Evolutionary conservation across 148 eudicot genomes (phyloP).

Genomic region (Fagopyrum esculentum): DNA sequence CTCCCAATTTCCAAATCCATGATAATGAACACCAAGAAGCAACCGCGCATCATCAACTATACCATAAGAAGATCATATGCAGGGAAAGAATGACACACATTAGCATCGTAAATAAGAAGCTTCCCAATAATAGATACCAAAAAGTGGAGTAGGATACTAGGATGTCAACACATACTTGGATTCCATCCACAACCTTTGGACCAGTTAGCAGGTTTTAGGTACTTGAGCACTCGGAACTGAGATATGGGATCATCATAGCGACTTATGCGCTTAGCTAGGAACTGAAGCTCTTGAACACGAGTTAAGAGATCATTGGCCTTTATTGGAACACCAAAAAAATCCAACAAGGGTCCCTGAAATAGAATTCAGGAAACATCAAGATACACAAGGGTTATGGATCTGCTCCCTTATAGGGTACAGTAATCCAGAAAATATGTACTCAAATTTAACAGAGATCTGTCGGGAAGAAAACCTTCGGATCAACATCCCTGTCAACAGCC

Average conservation of each 20-base stretch:
- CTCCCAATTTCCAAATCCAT: slow-evolving; percentile 99
- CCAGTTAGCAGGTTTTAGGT: slow-evolving; percentile 97
- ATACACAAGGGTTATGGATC: neutral
- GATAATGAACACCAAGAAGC: slow-evolving; percentile 86
- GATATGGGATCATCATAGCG: slow-evolving; percentile 69
- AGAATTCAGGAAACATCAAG: slow-evolving; percentile 9
- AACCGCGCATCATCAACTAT: slow-evolving; percentile 95
- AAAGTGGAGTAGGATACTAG: neutral
- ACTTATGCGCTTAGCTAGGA: slow-evolving; percentile 73
- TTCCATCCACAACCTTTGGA: slow-evolving; percentile 99
- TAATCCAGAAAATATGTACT: neutral
- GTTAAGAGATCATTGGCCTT: slow-evolving; percentile 83
- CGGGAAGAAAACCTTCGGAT: slow-evolving; percentile 53
- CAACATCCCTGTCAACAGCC: slow-evolving; percentile 53
- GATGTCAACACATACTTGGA: slow-evolving; percentile 52
- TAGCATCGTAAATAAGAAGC: slow-evolving; percentile 9
- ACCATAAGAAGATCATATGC: neutral
- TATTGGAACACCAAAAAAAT: slow-evolving; percentile 94
- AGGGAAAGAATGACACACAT: slow-evolving; percentile 6
- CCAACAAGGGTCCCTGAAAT: slow-evolving; percentile 79
- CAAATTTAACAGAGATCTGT: neutral
- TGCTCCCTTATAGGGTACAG: neutral
- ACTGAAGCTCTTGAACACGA: slow-evolving; percentile 91
- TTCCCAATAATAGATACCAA: neutral
- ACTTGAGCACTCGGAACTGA: slow-evolving; percentile 75